Evolutionary conservation across 805 yeast species (phyloP).

Genomic region (Tetrapisispora nanseiensis): DNA sequence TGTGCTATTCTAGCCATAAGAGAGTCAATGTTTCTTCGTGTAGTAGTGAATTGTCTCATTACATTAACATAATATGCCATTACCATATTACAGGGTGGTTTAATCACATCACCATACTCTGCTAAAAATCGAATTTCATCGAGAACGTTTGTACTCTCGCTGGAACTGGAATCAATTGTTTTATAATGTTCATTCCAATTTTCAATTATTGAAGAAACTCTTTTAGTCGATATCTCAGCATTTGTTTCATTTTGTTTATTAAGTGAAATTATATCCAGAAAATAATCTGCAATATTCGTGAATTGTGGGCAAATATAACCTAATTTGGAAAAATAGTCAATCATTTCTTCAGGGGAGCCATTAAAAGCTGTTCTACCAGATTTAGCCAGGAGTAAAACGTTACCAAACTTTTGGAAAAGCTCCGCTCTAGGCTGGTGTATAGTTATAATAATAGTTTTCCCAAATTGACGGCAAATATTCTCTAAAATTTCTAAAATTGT

Average conservation of each 20-base stretch:
- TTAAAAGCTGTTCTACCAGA: conserved; percentile 65
- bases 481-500: conserved; percentile 54
- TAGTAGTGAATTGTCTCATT: conserved; percentile 29
- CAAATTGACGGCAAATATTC: conserved; percentile 41
- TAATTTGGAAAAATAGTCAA: conserved; percentile 36
- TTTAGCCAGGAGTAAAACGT: conserved; percentile 60
- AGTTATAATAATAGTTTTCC: conserved; percentile 62
- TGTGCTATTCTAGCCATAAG: conserved; percentile 57
- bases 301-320: conserved; percentile 51
- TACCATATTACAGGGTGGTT: conserved; percentile 13
- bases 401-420: conserved; percentile 55
- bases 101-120: conserved; percentile 13
- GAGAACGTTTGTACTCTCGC: too few relatives aligned
- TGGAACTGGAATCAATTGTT: not conserved
- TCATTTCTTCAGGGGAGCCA: conserved; percentile 42
- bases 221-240: conserved; percentile 32
- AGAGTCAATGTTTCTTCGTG: conserved; percentile 46
- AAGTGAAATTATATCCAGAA: conserved; percentile 60
- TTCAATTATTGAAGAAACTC: conserved; percentile 33
- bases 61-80: conserved; percentile 34
- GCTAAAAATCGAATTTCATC: conserved; percentile 6
- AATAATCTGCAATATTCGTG: conserved; percentile 65
- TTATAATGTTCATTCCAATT: conserved; percentile 28
- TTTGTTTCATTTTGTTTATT: conserved; percentile 36
- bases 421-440: conserved; percentile 79